These are phyloP conservation scores for Pinus taeda DNA, from an alignment of 75 land plant species.

Conservation along the genomic window DNA sequence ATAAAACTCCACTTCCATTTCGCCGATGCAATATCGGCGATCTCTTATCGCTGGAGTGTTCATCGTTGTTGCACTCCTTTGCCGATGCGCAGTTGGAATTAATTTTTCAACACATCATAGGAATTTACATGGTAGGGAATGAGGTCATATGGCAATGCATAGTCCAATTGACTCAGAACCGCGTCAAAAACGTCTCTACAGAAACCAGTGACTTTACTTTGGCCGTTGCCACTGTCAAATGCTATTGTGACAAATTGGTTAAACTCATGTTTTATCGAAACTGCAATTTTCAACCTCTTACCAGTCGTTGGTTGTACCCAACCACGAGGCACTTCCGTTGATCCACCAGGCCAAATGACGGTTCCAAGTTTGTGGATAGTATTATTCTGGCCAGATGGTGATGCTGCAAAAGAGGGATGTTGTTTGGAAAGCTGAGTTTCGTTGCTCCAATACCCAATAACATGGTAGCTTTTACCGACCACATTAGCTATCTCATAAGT, in stretches of 20 bases:
- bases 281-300: conserved; percentile 21
- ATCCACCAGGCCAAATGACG: conserved; percentile 39
- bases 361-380: conserved; percentile 9
- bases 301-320: conserved; percentile 35
- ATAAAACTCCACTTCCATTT: too few relatives aligned
- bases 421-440: background rate
- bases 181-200: conserved; percentile 35
- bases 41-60: too few relatives aligned
- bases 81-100: too few relatives aligned
- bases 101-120: too few relatives aligned
- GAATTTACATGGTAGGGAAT: conserved; percentile 36
- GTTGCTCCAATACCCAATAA: background rate
- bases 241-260: conserved; percentile 21
- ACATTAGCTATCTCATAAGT: background rate
- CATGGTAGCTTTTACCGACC: background rate
- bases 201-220: conserved; percentile 16
- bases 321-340: conserved; percentile 19
- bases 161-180: conserved; percentile 20
- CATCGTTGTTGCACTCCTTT: too few relatives aligned
- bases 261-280: conserved; percentile 27
- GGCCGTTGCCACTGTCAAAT: background rate
- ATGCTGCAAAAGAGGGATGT: background rate
- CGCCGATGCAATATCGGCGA: too few relatives aligned
- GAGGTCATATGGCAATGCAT: conserved; percentile 24
- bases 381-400: background rate